phyloP scores from a whole-genome alignment of 106 monocot genomes.

The Chionographis japonica region DNA sequence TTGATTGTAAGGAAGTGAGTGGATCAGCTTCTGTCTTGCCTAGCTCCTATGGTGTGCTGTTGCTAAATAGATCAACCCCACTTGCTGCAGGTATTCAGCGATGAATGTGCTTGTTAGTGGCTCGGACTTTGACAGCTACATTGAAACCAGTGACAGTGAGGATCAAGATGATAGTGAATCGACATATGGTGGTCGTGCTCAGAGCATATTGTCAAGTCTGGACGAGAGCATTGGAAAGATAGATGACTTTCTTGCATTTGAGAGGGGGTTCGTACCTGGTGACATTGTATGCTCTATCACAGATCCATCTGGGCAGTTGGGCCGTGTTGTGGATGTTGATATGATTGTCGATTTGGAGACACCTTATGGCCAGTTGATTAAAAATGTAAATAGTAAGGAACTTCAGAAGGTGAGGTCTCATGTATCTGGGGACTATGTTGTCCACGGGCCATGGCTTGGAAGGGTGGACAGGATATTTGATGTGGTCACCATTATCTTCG shows the following conservation, averaged over 20 bases:
- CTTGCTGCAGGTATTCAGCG: constrained; percentile 6
- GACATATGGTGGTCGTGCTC: constrained; percentile 59
- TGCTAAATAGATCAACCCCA: background rate
- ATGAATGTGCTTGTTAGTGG: constrained; percentile 60
- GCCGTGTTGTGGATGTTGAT: constrained; percentile 63
- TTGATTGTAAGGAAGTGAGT: background rate
- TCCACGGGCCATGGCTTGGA: constrained; percentile 80
- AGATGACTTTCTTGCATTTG: constrained; percentile 72
- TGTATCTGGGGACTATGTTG: constrained; percentile 59
- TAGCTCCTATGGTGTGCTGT: background rate
- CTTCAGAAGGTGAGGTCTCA: constrained; percentile 60
- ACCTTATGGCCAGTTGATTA: constrained; percentile 47
- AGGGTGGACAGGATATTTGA: constrained; percentile 48
- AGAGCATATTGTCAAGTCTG: constrained; percentile 68
- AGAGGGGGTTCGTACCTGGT: constrained; percentile 75
- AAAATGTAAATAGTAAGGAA: constrained; percentile 60
- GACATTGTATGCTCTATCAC: constrained; percentile 57
- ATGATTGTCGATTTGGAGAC: constrained; percentile 71
- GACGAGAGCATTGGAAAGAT: constrained; percentile 79
- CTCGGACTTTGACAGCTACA: constrained; percentile 63
- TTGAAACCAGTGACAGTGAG: constrained; percentile 68
- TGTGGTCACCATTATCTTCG: constrained; percentile 54
- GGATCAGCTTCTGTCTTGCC: background rate
- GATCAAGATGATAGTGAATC: constrained; percentile 60
- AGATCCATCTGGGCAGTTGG: constrained; percentile 75